phyloP scores from a whole-genome alignment of 768 basidiomycete genomes.

The Kwoniella heveanensis region DNA sequence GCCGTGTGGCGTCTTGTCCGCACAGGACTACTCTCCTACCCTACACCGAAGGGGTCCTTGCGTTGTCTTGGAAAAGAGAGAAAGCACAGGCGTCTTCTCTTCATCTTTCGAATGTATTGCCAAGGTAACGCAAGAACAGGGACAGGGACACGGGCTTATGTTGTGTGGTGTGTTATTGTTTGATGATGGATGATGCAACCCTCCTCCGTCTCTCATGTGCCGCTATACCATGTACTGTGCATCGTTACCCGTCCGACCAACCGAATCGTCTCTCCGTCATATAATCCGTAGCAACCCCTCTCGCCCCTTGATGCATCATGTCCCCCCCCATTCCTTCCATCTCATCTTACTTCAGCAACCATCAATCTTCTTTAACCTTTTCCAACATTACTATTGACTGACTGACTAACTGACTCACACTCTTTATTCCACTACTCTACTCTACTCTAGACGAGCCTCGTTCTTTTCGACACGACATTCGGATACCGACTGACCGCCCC shows the following conservation, averaged over 20 bases:
- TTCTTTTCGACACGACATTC: constrained; percentile 4
- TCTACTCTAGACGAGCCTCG: constrained; percentile 4
- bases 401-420: too few species aligned
- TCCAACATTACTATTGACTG: constrained; percentile 10
- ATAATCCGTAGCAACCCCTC: constrained; percentile 7
- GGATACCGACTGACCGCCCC: constrained; percentile 12
- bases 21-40: not conserved
- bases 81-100: not conserved
- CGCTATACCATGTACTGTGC: not conserved
- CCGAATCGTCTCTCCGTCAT: too few species aligned
- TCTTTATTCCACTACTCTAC: too few species aligned
- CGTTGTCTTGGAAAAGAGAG: not conserved
- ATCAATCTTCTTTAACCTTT: not conserved
- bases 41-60: not conserved
- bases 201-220: not conserved
- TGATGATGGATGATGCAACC: constrained; percentile 2
- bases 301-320: not conserved
- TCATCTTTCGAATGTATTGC: not conserved
- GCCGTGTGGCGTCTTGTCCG: not conserved
- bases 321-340: not conserved
- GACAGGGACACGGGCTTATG: not conserved
- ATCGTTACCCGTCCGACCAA: too few species aligned
- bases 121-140: not conserved
- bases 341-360: not conserved
- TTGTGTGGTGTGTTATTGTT: not conserved